phyloP scores from a whole-genome alignment of 1,284 basidiomycete genomes.

The Coriolopsis trogii region DNA sequence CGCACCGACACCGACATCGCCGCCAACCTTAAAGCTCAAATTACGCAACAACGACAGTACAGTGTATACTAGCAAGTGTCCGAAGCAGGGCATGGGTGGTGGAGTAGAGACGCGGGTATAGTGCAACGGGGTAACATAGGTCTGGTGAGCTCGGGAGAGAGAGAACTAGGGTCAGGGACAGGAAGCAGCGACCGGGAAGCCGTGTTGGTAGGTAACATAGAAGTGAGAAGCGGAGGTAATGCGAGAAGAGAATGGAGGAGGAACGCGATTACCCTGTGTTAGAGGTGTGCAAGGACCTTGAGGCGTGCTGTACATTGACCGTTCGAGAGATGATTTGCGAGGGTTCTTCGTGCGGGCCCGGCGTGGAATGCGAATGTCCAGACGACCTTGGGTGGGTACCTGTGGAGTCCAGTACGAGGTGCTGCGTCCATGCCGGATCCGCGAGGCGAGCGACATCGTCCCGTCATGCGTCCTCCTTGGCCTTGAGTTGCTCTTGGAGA shows the following conservation, averaged over 20 bases:
- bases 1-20: neutral
- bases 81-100: conserved; percentile 22
- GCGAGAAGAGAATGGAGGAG: conserved; percentile 7
- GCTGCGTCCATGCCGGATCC: conserved; percentile 21
- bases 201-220: conserved; percentile 7
- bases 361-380: neutral
- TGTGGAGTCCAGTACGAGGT: conserved; percentile 15
- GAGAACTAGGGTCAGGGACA: neutral
- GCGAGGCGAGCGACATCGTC: conserved; percentile 18
- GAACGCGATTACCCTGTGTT: conserved; percentile 11
- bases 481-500: conserved; percentile 45
- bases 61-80: conserved; percentile 25
- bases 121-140: conserved; percentile 30
- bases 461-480: conserved; percentile 30
- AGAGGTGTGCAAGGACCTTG: neutral
- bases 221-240: no score
- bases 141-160: conserved; percentile 5
- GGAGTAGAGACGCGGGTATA: conserved; percentile 27
- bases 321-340: conserved; percentile 8
- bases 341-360: neutral
- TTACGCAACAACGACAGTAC: conserved; percentile 27
- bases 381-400: neutral
- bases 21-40: conserved; percentile 18
- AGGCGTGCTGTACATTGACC: conserved; percentile 16
- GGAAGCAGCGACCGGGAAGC: conserved; percentile 7